Base-by-base conservation (phyloP, 2,329 filamentous ascomycete species). In the Fusarium pininemorale region DNA sequence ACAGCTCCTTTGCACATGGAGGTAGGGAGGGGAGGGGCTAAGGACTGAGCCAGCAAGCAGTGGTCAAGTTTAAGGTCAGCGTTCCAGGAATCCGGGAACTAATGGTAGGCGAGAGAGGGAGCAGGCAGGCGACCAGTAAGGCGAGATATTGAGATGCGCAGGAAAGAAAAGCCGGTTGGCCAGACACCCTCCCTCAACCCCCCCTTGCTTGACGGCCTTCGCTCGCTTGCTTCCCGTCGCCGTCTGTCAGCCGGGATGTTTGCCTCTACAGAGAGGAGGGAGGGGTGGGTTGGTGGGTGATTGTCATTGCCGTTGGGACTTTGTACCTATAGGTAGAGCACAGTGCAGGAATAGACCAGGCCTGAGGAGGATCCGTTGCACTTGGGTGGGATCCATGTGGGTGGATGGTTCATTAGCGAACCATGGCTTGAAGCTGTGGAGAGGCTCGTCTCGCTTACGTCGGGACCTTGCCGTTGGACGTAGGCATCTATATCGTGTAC, bases 201-300 rank as follows among this genome's bases (percentile, higher is more conserved):
- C 67, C 63, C 71, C 71, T 74, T 68, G 75, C 60, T 55, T 72
- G 68, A 63, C 72, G 71, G 68, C 55, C 69, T 72, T 74, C 73
- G 73, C 75, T 77, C 75, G 75, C 75, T 77, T 77, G 69, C 72
- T 77, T 77, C 73, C 75, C 75, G 75, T 73, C 66, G 75, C 45
- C 51, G 63, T 71, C 75, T 76, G 75, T 69, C 71, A 72, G 66
- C 75, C 73, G 63, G 75, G 75, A 69, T 77, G 60, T 61, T 69
- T 58, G 70, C 60, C 38, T 58, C 55, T 58, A 68, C 44, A 63
- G 54, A 59, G 42, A 63, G 56, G 44, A 47, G 62, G 51, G 50
- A 54, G 47, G 51, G 24, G 35, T 48, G 35, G 45, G 50, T 54
- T 55, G 51, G 24, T 54, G 53, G 45, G 47, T 70, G 66, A 65